Base-by-base conservation (phyloP, 2,329 filamentous ascomycete species). In the Zymoseptoria passerinii region DNA sequence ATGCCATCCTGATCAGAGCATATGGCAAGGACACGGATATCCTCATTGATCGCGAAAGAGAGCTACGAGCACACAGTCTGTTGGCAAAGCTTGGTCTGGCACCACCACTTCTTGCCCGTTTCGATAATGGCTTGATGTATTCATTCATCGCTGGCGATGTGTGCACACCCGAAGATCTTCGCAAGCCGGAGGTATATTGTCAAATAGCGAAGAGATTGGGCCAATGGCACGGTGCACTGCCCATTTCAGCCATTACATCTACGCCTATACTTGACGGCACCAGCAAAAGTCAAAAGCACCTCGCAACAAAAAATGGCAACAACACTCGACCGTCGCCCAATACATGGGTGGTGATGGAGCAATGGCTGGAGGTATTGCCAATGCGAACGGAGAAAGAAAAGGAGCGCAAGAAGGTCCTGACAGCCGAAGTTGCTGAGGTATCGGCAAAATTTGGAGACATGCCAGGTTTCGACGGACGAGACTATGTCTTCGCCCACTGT, bases 121-220 rank as follows among this genome's bases (percentile, higher is more conserved):
- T 99, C 79, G 82, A 91, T 68, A 99, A 99, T 72, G 94, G 94
- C 66, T 89, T 99, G 77, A 82, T 99, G 70, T 99, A 99, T 78
- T 85, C 88, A 66, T 99, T 88, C 76, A 88, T 97, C 65, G 83
- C 84, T 62, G 94, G 94, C 55, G 83, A 81, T 63, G 88, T 89
- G 56, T 92, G 91, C 67, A 83, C 85, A 55, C 88, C 92, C 52
- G 82, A 86, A 67, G 92, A 97, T 72, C 79, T 99, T 63, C 83
- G 88, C 58, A 82, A 83, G 64, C 84, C 88, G 50, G 79, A 83
- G 28, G 83, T 96, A 70, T 94, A 90, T 80, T 83, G 83, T 50
- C 92, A 89, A 57, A 88, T 97, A 62, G 94, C 94, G 28, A 83
- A 83, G 62, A 83, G 89, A 60, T 80, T 99, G 57, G 94, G 89